These are phyloP conservation scores for Malbranchea zuffiana DNA, from an alignment of 2,329 filamentous ascomycete species.

Conservation along the genomic window DNA sequence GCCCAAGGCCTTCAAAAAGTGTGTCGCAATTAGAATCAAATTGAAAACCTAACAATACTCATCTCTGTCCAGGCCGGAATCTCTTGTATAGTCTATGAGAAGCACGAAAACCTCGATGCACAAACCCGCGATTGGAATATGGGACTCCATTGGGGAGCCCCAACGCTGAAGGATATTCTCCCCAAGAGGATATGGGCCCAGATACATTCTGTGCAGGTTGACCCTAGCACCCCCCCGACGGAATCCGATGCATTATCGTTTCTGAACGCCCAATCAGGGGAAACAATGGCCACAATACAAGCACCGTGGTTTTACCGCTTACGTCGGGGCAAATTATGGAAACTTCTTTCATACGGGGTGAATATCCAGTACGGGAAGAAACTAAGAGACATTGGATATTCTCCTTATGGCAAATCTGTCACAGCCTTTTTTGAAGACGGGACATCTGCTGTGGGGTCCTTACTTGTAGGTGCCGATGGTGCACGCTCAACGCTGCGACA, in stretches of 20 bases:
- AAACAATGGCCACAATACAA: conserved; percentile 20
- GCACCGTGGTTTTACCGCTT: conserved; percentile 22
- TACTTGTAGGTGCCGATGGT: conserved; percentile 56
- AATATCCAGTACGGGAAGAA: conserved; percentile 20
- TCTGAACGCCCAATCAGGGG: conserved; percentile 21
- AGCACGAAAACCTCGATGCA: conserved; percentile 2
- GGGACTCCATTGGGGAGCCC: conserved; percentile 48
- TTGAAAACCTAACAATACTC: too few species aligned
- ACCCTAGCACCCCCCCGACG: conserved; percentile 19
- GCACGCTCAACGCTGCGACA: conserved; percentile 56
- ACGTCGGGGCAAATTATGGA: conserved; percentile 22
- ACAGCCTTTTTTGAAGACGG: conserved; percentile 9
- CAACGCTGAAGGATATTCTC: conserved; percentile 15
- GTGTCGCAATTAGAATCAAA: not conserved
- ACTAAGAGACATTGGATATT: conserved; percentile 7
- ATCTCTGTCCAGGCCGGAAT: conserved; percentile 3
- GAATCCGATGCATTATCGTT: conserved; percentile 18
- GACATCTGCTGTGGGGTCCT: conserved; percentile 7
- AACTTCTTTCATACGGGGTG: conserved; percentile 19
- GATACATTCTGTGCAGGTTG: conserved; percentile 21
- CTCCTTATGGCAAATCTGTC: conserved; percentile 1
- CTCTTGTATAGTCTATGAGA: conserved; percentile 4
- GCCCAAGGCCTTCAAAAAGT: conserved; percentile 35
- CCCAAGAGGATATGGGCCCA: conserved; percentile 19
- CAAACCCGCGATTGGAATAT: conserved; percentile 40